phyloP scores from a whole-genome alignment of 2,329 filamentous ascomycete species.

The Cladobotryum mycophilum region DNA sequence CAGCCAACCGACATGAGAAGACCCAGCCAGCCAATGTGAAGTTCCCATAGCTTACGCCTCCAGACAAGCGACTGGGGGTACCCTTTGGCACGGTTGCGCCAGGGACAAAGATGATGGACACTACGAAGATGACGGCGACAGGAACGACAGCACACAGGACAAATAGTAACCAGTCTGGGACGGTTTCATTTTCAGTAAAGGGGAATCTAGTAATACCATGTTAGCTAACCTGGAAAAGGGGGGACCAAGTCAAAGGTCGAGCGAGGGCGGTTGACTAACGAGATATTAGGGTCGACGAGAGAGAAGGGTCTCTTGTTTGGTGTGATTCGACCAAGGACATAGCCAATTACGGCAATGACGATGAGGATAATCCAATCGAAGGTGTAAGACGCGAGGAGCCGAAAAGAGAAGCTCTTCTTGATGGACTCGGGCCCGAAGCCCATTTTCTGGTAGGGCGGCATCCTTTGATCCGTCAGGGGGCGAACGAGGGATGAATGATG shows the following conservation, averaged over 20 bases:
- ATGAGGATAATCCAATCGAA: conserved; percentile 69
- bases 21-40: conserved; percentile 79
- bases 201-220: conserved; percentile 51
- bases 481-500: not conserved
- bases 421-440: conserved; percentile 15
- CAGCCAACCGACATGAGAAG: conserved; percentile 65
- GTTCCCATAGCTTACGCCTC: conserved; percentile 84
- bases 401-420: conserved; percentile 23
- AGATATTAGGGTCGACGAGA: conserved; percentile 66
- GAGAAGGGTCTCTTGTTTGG: conserved; percentile 68
- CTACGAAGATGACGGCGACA: conserved; percentile 58
- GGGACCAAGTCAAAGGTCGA: not conserved
- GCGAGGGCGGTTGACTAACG: conserved; percentile 33
- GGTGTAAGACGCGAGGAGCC: conserved; percentile 57
- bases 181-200: conserved; percentile 61
- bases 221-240: conserved; percentile 7
- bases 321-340: conserved; percentile 50
- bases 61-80: conserved; percentile 62
- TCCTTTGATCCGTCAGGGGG: conserved; percentile 3
- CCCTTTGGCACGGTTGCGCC: conserved; percentile 59
- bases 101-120: conserved; percentile 66
- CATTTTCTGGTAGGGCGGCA: conserved; percentile 25
- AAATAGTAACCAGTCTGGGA: conserved; percentile 59
- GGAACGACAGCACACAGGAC: conserved; percentile 61
- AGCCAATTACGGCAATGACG: conserved; percentile 50